Evolutionary conservation across 225 moss, liverwort and hornwort species (phyloP).

Genomic region (Climacium dendroides): DNA sequence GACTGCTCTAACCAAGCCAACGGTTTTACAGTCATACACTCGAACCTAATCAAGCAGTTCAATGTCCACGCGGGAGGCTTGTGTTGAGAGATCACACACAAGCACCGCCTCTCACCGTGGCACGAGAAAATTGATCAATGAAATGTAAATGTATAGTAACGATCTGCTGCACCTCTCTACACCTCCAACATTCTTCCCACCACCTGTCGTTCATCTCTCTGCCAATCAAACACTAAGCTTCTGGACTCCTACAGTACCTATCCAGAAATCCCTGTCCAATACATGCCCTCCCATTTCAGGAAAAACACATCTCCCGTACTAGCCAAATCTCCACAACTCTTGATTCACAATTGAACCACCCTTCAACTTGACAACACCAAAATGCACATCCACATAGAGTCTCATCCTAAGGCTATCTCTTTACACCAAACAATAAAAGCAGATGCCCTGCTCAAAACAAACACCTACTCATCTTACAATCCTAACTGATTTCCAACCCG

Average conservation of each 20-base stretch:
- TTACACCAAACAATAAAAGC: slow-evolving; percentile 96
- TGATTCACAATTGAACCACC: not conserved
- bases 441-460: slow-evolving; percentile 78
- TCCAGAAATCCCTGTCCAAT: not conserved
- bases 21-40: not conserved
- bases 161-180: not conserved
- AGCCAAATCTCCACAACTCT: not conserved
- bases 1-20: not conserved
- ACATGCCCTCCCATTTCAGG: not conserved
- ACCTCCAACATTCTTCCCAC: not conserved
- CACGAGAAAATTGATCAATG: slow-evolving; percentile 16
- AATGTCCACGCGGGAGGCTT: not conserved
- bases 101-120: not conserved
- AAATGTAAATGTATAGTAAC: not conserved
- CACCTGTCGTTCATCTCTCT: not conserved
- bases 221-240: not conserved
- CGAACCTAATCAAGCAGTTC: not conserved
- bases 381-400: slow-evolving; percentile 14
- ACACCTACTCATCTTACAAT: slow-evolving; percentile 87
- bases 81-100: not conserved
- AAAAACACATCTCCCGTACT: not conserved
- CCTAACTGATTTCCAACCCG: not conserved
- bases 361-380: slow-evolving; percentile 14
- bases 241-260: not conserved
- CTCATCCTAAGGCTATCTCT: slow-evolving; percentile 33